A percentile compares a stretch with the other conserved stretches of the same genome.
Evolutionary conservation across 805 yeast genomes (phyloP).

Genomic region (Candida sphagnicola): DNA sequence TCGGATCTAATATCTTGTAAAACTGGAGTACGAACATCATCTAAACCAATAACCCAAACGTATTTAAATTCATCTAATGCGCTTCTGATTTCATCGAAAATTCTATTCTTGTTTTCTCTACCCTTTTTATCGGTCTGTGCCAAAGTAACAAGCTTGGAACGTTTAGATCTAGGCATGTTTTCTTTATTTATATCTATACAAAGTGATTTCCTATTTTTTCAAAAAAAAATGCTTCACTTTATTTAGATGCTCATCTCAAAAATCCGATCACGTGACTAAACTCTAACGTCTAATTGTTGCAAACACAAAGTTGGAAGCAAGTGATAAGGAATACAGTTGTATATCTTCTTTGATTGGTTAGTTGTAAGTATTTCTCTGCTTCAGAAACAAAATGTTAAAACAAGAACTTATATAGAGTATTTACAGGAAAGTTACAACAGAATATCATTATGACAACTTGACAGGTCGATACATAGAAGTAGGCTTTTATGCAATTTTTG

Average conservation of each 20-base stretch:
- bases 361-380: too few relatives aligned
- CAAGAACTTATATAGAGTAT: too few relatives aligned
- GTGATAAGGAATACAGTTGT: too few relatives aligned
- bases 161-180: conserved; percentile 92
- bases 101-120: conserved; percentile 82
- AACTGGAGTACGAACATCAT: conserved; percentile 94
- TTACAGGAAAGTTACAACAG: too few relatives aligned
- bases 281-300: too few relatives aligned
- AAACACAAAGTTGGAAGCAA: too few relatives aligned
- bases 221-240: conserved; percentile 3
- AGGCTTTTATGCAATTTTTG: too few relatives aligned
- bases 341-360: too few relatives aligned
- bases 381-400: too few relatives aligned
- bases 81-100: conserved; percentile 85
- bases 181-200: not conserved
- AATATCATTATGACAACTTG: too few relatives aligned
- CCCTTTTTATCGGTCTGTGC: conserved; percentile 97
- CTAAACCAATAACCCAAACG: conserved; percentile 82
- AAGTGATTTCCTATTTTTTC: conserved; percentile 1
- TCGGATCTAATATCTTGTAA: conserved; percentile 88
- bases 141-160: conserved; percentile 92
- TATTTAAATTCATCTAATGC: conserved; percentile 73
- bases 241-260: conserved; percentile 22
- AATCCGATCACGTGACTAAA: conserved; percentile 3
- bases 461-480: too few relatives aligned